Evolutionary conservation across 2,329 filamentous ascomycete species (phyloP).

Genomic region (Trichoderma sp.): DNA sequence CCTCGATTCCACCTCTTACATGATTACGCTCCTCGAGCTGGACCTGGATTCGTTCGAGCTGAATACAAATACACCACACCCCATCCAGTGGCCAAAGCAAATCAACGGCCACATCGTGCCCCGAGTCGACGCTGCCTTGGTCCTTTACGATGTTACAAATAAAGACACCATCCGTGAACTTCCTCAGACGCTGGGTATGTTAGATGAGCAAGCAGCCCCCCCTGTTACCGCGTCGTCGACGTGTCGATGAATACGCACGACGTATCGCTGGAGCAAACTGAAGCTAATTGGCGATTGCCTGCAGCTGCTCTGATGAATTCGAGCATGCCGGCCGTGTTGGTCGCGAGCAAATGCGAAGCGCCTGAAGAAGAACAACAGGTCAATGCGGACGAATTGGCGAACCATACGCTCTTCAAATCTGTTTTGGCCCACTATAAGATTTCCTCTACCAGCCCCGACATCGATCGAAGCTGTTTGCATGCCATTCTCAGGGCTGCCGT

Average conservation of each 20-base stretch:
- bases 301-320: slow-evolving; percentile 75
- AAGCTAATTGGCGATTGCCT: slow-evolving; percentile 3
- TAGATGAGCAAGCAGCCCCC: not conserved
- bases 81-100: slow-evolving; percentile 69
- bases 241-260: not conserved
- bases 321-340: slow-evolving; percentile 75
- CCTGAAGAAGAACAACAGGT: slow-evolving; percentile 71
- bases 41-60: slow-evolving; percentile 68
- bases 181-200: slow-evolving; percentile 73
- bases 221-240: not conserved
- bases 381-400: slow-evolving; percentile 66
- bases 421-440: slow-evolving; percentile 75
- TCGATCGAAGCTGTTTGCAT: slow-evolving; percentile 74
- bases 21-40: slow-evolving; percentile 66
- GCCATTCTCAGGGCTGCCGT: slow-evolving; percentile 75
- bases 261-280: not conserved
- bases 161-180: slow-evolving; percentile 74
- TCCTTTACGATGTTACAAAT: slow-evolving; percentile 86
- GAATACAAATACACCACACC: slow-evolving; percentile 56
- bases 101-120: slow-evolving; percentile 73
- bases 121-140: slow-evolving; percentile 78
- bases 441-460: slow-evolving; percentile 70
- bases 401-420: slow-evolving; percentile 66
- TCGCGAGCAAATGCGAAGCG: slow-evolving; percentile 88
- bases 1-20: slow-evolving; percentile 61